phyloP scores from a whole-genome alignment of 176 grass and related monocot species.

The Rhipidocladum racemiflorum region DNA sequence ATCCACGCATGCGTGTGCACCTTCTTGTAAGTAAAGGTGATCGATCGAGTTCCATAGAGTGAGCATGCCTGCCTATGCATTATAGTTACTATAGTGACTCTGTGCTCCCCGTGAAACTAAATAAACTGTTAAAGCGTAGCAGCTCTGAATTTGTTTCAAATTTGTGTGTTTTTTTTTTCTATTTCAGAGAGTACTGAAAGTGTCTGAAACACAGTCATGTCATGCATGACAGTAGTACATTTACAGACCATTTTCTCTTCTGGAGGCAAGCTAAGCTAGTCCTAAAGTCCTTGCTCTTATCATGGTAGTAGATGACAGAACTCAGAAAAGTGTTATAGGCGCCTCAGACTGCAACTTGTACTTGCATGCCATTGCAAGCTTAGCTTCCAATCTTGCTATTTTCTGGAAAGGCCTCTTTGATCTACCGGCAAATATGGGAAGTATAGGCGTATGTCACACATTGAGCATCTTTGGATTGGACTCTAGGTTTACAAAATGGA shows the following conservation, averaged over 20 bases:
- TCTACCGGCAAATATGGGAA: conserved; percentile 22
- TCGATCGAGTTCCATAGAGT: background rate
- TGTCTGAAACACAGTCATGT: background rate
- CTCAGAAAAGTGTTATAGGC: background rate
- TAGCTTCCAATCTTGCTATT: conserved; percentile 37
- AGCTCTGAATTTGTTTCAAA: background rate
- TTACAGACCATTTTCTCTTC: background rate
- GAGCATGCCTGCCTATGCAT: background rate
- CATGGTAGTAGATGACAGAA: conserved; percentile 15
- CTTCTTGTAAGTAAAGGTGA: background rate
- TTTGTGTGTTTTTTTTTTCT: background rate
- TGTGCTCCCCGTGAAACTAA: background rate
- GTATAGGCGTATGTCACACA: background rate
- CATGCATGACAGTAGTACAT: background rate
- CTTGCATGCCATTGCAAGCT: conserved; percentile 29
- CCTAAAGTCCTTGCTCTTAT: background rate
- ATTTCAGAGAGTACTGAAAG: background rate
- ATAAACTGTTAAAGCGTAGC: background rate
- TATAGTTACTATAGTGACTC: background rate
- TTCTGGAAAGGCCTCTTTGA: conserved; percentile 17
- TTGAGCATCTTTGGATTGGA: background rate
- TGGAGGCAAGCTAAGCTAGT: background rate
- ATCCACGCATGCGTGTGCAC: background rate
- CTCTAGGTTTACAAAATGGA: conserved; percentile 9
- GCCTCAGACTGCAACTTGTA: conserved; percentile 2